Conservation (phyloP, 352 stramenopile species). For the Phytophthora vignae region DNA sequence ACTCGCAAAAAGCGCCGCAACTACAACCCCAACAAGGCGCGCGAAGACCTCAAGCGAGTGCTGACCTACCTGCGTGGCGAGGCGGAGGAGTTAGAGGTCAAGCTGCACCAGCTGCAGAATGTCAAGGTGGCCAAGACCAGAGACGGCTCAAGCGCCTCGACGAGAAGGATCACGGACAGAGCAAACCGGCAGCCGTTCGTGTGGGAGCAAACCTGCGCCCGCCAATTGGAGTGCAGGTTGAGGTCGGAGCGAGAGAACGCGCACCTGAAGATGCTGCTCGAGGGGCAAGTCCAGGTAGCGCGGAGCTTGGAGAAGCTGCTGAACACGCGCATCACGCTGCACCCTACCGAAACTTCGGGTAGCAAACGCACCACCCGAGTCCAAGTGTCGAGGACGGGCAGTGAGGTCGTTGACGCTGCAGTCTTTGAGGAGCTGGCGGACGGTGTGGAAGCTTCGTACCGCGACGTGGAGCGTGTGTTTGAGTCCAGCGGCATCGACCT, state of each 20-base stretch:
- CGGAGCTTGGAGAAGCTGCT: constrained; percentile 39
- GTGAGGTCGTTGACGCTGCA: constrained; percentile 22
- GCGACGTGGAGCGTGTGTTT: constrained; percentile 43
- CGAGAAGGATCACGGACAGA: neutral
- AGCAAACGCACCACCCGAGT: constrained; percentile 32
- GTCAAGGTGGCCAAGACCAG: constrained; percentile 23
- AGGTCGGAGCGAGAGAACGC: constrained; percentile 37
- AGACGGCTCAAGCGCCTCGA: neutral
- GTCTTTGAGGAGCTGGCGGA: constrained; percentile 40
- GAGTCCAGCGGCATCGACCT: constrained; percentile 23
- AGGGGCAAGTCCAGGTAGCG: constrained; percentile 33
- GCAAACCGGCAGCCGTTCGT: constrained; percentile 10
- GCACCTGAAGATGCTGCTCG: constrained; percentile 31
- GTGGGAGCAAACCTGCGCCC: constrained; percentile 31
- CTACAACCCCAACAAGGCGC: constrained; percentile 44
- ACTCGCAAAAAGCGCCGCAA: constrained; percentile 20
- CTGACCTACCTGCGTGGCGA: constrained; percentile 30
- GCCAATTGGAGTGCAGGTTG: constrained; percentile 24
- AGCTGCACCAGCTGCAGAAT: constrained; percentile 23
- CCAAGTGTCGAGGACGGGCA: constrained; percentile 26
- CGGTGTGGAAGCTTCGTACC: constrained; percentile 37
- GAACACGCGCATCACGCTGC: constrained; percentile 19
- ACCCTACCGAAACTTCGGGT: constrained; percentile 21
- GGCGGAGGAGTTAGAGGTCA: constrained; percentile 25
- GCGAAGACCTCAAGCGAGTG: constrained; percentile 31